These are phyloP conservation scores for Caryopteris hybrid DNA, from an alignment of 305 asterid genomes.

Conservation along the genomic window DNA sequence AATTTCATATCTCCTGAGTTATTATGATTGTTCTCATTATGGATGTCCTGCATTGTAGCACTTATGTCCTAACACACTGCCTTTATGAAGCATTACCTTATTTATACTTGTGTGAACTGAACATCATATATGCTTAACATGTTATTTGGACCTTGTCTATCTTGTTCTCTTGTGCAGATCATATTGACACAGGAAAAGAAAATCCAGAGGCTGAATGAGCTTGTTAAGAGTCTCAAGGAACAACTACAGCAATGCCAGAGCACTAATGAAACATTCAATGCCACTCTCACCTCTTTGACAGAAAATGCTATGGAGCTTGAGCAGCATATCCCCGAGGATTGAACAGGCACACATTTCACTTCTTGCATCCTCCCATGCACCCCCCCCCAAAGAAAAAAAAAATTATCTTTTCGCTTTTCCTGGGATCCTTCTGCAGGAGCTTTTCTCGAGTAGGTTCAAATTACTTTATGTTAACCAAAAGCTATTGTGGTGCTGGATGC, in stretches of 20 bases:
- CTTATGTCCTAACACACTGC: not conserved
- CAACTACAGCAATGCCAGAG: constrained; percentile 60
- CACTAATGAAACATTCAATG: constrained; percentile 43
- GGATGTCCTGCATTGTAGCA: not conserved
- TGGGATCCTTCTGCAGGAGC: no score
- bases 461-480: not conserved
- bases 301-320: constrained; percentile 63
- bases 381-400: no score
- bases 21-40: not conserved
- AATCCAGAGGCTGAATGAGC: constrained; percentile 78
- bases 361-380: not conserved
- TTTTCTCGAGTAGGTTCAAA: no score
- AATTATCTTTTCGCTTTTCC: no score
- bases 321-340: constrained; percentile 67
- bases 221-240: constrained; percentile 61
- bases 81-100: not conserved
- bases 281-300: constrained; percentile 38
- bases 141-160: not conserved
- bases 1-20: no score
- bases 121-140: no score
- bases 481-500: not conserved
- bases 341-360: constrained; percentile 8
- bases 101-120: no score
- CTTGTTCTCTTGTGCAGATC: constrained; percentile 44
- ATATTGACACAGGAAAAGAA: constrained; percentile 83